A percentile compares a stretch with the other conserved stretches of the same genome.
These are phyloP conservation scores for Saccharomyces jurei DNA, from an alignment of 805 yeast species.

Conservation along the genomic window DNA sequence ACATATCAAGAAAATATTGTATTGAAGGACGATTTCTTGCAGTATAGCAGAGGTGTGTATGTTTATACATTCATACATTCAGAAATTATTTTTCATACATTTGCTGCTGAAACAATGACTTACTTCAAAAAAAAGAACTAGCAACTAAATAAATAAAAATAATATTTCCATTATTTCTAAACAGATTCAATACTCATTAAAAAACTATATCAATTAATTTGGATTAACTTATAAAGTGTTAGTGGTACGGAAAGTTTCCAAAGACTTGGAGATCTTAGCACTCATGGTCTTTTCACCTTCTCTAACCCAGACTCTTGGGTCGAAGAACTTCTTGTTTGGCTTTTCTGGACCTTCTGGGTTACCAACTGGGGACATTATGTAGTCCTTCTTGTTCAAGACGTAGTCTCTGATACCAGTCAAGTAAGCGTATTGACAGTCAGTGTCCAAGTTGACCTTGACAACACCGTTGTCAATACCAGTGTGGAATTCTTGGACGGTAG, in stretches of 20 bases:
- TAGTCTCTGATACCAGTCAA: slow-evolving; percentile 95
- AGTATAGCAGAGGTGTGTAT: no score
- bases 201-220: slow-evolving; percentile 3
- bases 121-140: not conserved
- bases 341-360: slow-evolving; percentile 99
- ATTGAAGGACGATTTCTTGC: no score
- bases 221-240: slow-evolving; percentile 40
- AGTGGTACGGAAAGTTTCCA: slow-evolving; percentile 77
- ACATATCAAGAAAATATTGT: no score
- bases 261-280: slow-evolving; percentile 74
- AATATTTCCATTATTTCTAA: not conserved
- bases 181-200: not conserved
- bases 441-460: slow-evolving; percentile 97
- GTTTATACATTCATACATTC: no score
- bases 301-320: slow-evolving; percentile 99
- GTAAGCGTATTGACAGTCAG: slow-evolving; percentile 98
- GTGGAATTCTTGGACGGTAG: slow-evolving; percentile 83
- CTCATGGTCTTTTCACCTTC: slow-evolving; percentile 99
- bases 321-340: slow-evolving; percentile 99
- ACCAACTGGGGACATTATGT: slow-evolving; percentile 82
- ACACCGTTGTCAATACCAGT: slow-evolving; percentile 90
- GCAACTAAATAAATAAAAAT: not conserved
- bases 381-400: slow-evolving; percentile 92
- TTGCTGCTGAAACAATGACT: no score
- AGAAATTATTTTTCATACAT: no score